Evolutionary conservation across 495 filamentous ascomycete species (phyloP), one percentile per base, ranked within the genome.

Genomic region (Entonaema liquescens): DNA sequence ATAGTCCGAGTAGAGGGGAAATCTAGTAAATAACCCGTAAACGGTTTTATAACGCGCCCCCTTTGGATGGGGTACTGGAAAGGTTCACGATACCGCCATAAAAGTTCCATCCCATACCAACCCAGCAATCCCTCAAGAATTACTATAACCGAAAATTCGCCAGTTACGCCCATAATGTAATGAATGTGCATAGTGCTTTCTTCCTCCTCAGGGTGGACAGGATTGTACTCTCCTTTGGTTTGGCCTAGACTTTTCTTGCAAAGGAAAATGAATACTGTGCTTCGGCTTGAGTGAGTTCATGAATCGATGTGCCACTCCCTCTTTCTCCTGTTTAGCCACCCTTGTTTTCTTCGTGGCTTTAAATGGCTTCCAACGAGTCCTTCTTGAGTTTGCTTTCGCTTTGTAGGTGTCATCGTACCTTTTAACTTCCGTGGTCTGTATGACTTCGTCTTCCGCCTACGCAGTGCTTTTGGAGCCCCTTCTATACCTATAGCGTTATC

Each of bases 241-340:
- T 6, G 23, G 5, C 29, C 2, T 21, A 33, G 52, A n/a, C 28
- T 58, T 70, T 2, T 60, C 47, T 31, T 56, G 56, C n/a, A 42
- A 15, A 19, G 71, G 71, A 2, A 73, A 66, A 31, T 73, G 71
- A 4, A 70, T 62, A 53, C 66, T 73, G 11, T 66, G 55, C 36
- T 65, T 73, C 42, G 62, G 54, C 19, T 40, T 66, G 21, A 70
- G 71, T n/a, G 61, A 47, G 31, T 57, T 62, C 17, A 66, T 62
- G 25, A 73, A 66, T 33, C 71, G 26, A 21, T 59, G 62, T 3
- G 57, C 19, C 13, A 56, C 50, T 8, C 65, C 56, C 13, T 56
- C 50, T 9, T 21, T 40, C 3, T 38, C 31, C 28, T 67, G 50
- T 1, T 17, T 1, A 5, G 17, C 11, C 33, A 33, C 53, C 52